Base-by-base conservation (phyloP, 2,329 filamentous ascomycete genomes). In the Claviceps monticola region DNA sequence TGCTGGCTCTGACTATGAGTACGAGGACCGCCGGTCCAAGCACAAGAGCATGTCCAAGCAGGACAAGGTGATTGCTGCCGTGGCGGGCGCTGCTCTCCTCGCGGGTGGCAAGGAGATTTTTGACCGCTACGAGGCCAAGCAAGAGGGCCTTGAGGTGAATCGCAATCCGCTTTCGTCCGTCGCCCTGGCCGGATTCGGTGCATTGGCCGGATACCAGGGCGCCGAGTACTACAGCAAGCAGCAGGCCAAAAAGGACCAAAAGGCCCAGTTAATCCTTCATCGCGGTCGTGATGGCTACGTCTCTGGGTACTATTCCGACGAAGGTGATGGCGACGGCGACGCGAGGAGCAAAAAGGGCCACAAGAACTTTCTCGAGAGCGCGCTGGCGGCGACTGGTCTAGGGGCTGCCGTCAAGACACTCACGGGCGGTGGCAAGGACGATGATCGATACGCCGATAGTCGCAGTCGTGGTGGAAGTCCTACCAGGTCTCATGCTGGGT, bases 41-140 rank as follows among this genome's bases (percentile, higher is more conserved):
- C 75, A 54, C 67, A 68, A 64, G 57, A 61, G 63, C 55, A 66
- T 83, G 54, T 74, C 74, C 55, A 78, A 82, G 66, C 78, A 83
- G 59, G 75, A 84, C 57, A 82, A 83, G 66, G 80, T 84, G 56
- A 73, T 83, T 46, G 80, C 80, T 21, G 81, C 79, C n/a, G 74
- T 83, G 37, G 76, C 78, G 38, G 81, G 81, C 43, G 81, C 80
- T 50, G 78, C 80, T 36, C 66, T 84, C 21, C 77, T 79, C n/a
- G 77, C 79, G 9, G 80, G 80, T 49, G 78, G 78, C 49, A 84
- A 84, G 66, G 81, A 84, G 62, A 65, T 83, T 4, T 84, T 75
- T 62, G 80, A 84, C 59, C 79, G 80, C 54, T 75, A 70, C 57
- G 76, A 83, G 59, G 78, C 74, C 55, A 75, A 72, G 57, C 63